Evolutionary conservation across 192 early-diverging fungal genomes (phyloP), one percentile per base, ranked within the genome.

Genomic region (Podila verticillata): DNA sequence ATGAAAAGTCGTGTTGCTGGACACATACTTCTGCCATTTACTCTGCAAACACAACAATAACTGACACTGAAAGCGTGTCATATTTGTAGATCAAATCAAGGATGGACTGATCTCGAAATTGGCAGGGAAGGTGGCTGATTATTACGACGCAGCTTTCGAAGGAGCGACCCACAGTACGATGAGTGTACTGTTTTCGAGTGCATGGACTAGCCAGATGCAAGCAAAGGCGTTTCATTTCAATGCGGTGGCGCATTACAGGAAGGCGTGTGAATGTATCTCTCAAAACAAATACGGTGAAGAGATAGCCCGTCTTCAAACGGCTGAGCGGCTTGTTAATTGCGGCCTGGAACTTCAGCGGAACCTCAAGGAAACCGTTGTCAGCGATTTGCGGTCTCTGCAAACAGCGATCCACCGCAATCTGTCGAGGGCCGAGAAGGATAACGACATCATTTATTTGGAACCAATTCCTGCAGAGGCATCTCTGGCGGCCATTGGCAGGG

Each of bases 381-480:
- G 60, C 39, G 84, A 86, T 39, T 61, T 85, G 7, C 72, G 84
- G 56, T 79, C 87, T 5, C 79, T 92, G 32, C 72, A 86, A n/a
- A 73, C 83, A 28, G 79, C 81, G 0, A 82, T 92, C 3, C 49
- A 68, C 66, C 71, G 81, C 54, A 91, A 90, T 57, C 70, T 89
- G 9, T 73, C 71, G 4, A 72, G 88, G 2, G 95, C 95, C 15
- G 90, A 92, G 49, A 95, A 94, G 82, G 96, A 98, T 72, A 98
- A 98, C 60, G 93, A 97, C 73, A 88, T 95, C 48, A 95, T 98
- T 22, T 96, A 98, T 77, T 72, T 96, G 59, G 91, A 96, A 31
- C 86, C 85, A 0, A 89, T 98, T 1, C 95, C 95, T 1, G 73
- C 86, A 10, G 59, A 85, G 5, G 84, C 89, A 9, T 58, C 90